These are phyloP conservation scores for Thalassia testudinum DNA, from an alignment of 116 monocot genomes.

Conservation along the genomic window DNA sequence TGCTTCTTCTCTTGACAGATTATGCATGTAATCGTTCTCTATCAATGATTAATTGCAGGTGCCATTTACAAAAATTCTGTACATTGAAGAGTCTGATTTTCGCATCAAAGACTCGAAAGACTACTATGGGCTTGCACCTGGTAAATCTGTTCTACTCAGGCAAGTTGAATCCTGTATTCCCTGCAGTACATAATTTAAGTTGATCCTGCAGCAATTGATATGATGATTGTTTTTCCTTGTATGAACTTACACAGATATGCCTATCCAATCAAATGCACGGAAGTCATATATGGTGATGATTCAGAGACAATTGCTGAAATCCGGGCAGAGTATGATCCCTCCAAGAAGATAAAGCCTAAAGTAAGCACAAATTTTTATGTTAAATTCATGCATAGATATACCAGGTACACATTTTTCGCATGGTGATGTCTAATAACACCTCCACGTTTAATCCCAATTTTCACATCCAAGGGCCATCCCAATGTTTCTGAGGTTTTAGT, in stretches of 20 bases:
- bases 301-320: conserved; percentile 49
- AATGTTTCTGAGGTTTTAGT: too few relatives aligned
- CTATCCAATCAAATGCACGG: conserved; percentile 86
- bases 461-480: too few relatives aligned
- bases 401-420: too few relatives aligned
- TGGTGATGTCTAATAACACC: too few relatives aligned
- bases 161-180: conserved; percentile 4
- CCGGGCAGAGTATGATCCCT: conserved; percentile 82
- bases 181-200: too few relatives aligned
- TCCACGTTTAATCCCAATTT: neutral
- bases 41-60: conserved; percentile 19
- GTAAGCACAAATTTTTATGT: conserved; percentile 11
- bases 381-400: neutral
- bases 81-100: conserved; percentile 82
- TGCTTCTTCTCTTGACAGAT: too few relatives aligned
- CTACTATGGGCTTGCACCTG: conserved; percentile 90
- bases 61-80: conserved; percentile 78
- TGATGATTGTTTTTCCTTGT: neutral
- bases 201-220: neutral
- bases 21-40: too few relatives aligned
- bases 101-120: conserved; percentile 90
- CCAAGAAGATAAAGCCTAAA: conserved; percentile 80
- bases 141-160: conserved; percentile 89
- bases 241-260: conserved; percentile 66
- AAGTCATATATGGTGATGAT: conserved; percentile 62